Evolutionary conservation across 495 filamentous ascomycete species (phyloP), one percentile per base, ranked within the genome.

Genomic region (Xylaria bambusicola): DNA sequence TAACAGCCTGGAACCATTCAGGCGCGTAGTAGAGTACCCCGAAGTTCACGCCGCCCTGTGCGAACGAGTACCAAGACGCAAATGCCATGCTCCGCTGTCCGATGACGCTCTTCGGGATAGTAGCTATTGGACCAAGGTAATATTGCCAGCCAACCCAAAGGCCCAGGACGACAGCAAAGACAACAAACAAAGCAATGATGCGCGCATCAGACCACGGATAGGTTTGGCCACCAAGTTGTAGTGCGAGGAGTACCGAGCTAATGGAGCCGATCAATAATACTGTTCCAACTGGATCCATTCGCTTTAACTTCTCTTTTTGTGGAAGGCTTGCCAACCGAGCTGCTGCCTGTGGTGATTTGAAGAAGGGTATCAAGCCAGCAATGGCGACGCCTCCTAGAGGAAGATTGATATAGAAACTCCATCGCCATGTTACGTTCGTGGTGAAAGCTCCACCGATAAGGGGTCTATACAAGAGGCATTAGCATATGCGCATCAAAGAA

Each of bases 1-100:
- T 77, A 56, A 84, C 80, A 15, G 82, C 81, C 67, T 92, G 88
- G 70, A 91, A 89, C 80, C 83, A 90, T 33, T 88, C 74, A 0
- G 86, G 85, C 2, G 88, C 66, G 44, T 80, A 85, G 66, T 84
- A 88, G 73, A 84, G 80, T 51, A 66, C 58, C 12, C 84, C 62
- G 65, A 89, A 86, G 70, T 90, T 85, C 1, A 76, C 64, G 12
- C 74, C 80, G 20, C 84, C 78, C 21, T 83, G 51, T 48, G 74
- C 71, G 61, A 80, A 73, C 4, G 79, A 62, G 66, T 81, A 88
- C 45, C 78, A 77, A 0, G 77, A 59, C 0, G 79, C 77, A 4
- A 75, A 75, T 58, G 81, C 80, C 15, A 94, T 79, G 18, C 75
- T 83, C 17, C 84, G 80, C 59, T 89, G 81, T 44, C 76, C 82